These are phyloP conservation scores for Sporodiniella umbellata DNA, from an alignment of 371 early-diverging fungal species.

Conservation along the genomic window DNA sequence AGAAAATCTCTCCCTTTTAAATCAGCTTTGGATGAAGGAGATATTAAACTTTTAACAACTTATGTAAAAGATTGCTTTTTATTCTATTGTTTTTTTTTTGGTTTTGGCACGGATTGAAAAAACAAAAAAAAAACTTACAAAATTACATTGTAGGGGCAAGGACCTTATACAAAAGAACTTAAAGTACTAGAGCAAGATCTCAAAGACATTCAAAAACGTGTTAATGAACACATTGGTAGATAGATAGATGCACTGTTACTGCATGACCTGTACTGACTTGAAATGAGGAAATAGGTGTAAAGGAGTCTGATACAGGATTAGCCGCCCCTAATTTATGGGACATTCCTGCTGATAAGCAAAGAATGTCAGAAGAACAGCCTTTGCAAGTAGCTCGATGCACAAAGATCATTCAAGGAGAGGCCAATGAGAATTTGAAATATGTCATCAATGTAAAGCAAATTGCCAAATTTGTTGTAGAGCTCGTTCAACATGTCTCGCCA, in stretches of 20 bases:
- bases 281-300: slow-evolving; percentile 71
- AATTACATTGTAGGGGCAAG: slow-evolving; percentile 78
- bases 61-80: slow-evolving; percentile 71
- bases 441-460: slow-evolving; percentile 99
- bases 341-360: slow-evolving; percentile 96
- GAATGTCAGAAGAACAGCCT: slow-evolving; percentile 96
- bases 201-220: slow-evolving; percentile 93
- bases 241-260: neutral
- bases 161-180: slow-evolving; percentile 92
- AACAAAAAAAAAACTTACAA: neutral
- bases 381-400: slow-evolving; percentile 98
- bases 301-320: slow-evolving; percentile 99
- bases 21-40: slow-evolving; percentile 91
- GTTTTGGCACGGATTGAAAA: no score
- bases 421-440: slow-evolving; percentile 87
- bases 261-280: neutral
- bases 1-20: neutral
- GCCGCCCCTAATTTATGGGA: slow-evolving; percentile 99
- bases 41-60: slow-evolving; percentile 93
- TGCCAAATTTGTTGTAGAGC: slow-evolving; percentile 99
- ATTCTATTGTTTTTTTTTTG: no score
- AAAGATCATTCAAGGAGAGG: slow-evolving; percentile 88
- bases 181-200: slow-evolving; percentile 90
- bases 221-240: slow-evolving; percentile 95
- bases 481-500: slow-evolving; percentile 95